A percentile compares a stretch with the other conserved stretches of the same genome.
Evolutionary conservation across 257 asterid species (phyloP).

Genomic region (Hygrophila difformis): DNA sequence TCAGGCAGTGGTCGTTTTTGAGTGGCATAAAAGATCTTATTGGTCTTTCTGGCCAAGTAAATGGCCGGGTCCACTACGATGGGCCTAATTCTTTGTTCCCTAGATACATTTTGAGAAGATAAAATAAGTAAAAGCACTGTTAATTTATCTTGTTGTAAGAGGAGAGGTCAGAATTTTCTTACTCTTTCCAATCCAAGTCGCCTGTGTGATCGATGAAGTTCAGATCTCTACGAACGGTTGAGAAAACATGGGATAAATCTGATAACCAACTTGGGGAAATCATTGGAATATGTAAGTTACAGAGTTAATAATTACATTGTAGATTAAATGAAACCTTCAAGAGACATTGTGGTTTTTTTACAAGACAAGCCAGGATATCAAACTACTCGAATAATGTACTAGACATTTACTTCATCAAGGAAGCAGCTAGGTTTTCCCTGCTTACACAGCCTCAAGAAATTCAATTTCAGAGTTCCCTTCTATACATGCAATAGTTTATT

Average conservation of each 20-base stretch:
- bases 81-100: constrained; percentile 73
- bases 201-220: constrained; percentile 93
- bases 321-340: too few relatives aligned
- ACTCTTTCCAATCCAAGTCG: constrained; percentile 99
- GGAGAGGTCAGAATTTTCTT: constrained; percentile 47
- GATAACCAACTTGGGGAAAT: constrained; percentile 17
- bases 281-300: too few relatives aligned
- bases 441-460: too few relatives aligned
- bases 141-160: neutral
- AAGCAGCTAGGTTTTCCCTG: too few relatives aligned
- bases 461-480: too few relatives aligned
- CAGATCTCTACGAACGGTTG: constrained; percentile 75
- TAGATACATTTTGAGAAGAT: constrained; percentile 28
- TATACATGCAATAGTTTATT: too few relatives aligned
- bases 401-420: neutral
- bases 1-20: constrained; percentile 91
- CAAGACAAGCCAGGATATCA: too few relatives aligned
- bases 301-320: neutral
- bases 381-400: neutral
- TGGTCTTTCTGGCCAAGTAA: constrained; percentile 80
- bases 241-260: constrained; percentile 95
- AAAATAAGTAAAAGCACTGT: constrained; percentile 12
- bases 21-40: constrained; percentile 84
- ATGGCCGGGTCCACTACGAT: constrained; percentile 91
- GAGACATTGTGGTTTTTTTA: too few relatives aligned